Evolutionary conservation across 495 filamentous ascomycete genomes (phyloP), one percentile per base, ranked within the genome.

Genomic region (Podospora australis): DNA sequence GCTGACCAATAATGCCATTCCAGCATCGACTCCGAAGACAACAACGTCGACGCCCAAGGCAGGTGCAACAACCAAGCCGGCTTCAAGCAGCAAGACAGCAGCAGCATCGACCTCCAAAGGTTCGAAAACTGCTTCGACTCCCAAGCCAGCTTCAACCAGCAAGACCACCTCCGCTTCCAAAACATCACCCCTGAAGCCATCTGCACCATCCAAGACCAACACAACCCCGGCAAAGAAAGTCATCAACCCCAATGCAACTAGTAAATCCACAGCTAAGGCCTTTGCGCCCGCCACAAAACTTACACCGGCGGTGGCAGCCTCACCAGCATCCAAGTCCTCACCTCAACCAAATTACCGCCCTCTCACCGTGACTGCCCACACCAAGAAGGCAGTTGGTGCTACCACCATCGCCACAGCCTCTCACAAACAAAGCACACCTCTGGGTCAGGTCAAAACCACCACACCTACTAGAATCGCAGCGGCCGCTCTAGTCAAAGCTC

Each of bases 321-420:
- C 46, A 0, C 49, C 56, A 10, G 53, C 56, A 11, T 28, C 21
- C 8, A 21, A 30, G 6, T 43, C 10, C 6, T 14, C 53, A 2
- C 40, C 8, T 13, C 25, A 43, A 13, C 48, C 52, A 22, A 50
- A 58, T 42, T 22, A 53, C 43, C 45, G 54, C n/a, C 56, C 56
- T 1, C 41, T 44, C 9, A 50, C 46, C 29, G 24, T 39, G 16
- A 56, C 56, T 1, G 54, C 56, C n/a, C 56, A 59, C 38, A 54
- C 44, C 29, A 48, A 53, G 38, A 46, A 49, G 2, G 56, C 56
- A n/a, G 23, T 59, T 16, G 41, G 53, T 16, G 53, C 29, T 0
- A 22, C 51, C 25, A 35, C 29, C 24, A 36, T n/a, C 3, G n/a
- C n/a, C n/a, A n/a, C n/a, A n/a, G 28, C 41, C 2, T 4, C 13